phyloP scores from a whole-genome alignment of 2,329 filamentous ascomycete genomes.

The Lachnellula occidentalis region DNA sequence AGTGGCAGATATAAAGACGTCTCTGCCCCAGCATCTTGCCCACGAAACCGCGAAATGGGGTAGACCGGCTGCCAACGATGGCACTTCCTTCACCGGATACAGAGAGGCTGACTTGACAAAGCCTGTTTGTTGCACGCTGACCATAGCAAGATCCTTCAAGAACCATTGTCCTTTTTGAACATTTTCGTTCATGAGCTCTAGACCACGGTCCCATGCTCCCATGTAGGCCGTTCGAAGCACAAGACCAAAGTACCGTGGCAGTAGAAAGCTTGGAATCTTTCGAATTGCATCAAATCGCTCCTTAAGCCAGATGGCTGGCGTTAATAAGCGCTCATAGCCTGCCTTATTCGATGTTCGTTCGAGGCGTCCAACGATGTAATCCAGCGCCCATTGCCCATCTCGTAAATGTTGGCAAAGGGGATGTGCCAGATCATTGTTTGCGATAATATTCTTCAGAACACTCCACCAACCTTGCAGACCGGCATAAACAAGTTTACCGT shows the following conservation, averaged over 20 bases:
- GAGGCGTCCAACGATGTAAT: slow-evolving; percentile 77
- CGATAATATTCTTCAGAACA: slow-evolving; percentile 75
- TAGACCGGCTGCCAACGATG: slow-evolving; percentile 83
- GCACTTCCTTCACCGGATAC: slow-evolving; percentile 78
- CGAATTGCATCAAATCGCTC: slow-evolving; percentile 83
- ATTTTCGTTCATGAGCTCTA: slow-evolving; percentile 73
- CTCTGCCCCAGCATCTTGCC: slow-evolving; percentile 95
- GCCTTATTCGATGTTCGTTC: slow-evolving; percentile 62
- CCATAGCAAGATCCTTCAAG: slow-evolving; percentile 80
- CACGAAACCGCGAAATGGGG: slow-evolving; percentile 92
- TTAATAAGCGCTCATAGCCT: slow-evolving; percentile 56
- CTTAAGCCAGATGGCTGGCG: slow-evolving; percentile 71
- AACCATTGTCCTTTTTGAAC: slow-evolving; percentile 82
- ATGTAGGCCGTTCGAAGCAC: slow-evolving; percentile 83
- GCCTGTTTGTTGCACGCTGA: slow-evolving; percentile 86
- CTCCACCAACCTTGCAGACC: slow-evolving; percentile 99
- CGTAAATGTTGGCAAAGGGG: slow-evolving; percentile 90
- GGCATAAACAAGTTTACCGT: slow-evolving; percentile 85
- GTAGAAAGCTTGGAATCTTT: slow-evolving; percentile 77
- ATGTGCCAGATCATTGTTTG: slow-evolving; percentile 86
- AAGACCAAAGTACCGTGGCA: slow-evolving; percentile 89
- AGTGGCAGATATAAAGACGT: slow-evolving; percentile 92
- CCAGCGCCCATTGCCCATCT: slow-evolving; percentile 85
- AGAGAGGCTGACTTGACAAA: slow-evolving; percentile 85
- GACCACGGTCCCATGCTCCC: slow-evolving; percentile 70